phyloP scores from a whole-genome alignment of 148 eudicot genomes.

The Rhododendron griersonianum region DNA sequence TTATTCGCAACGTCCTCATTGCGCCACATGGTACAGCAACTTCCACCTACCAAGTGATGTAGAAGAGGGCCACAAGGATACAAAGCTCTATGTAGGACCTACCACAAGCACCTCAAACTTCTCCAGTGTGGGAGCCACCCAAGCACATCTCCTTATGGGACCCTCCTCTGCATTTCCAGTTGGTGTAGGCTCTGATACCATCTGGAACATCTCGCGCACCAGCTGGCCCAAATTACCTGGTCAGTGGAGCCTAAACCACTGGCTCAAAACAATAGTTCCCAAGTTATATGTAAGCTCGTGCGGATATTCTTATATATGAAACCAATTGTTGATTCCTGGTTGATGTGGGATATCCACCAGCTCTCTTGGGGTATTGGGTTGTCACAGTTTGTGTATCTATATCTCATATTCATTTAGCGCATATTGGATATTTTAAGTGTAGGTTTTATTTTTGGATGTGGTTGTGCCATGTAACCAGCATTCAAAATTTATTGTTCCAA shows the following conservation, averaged over 20 bases:
- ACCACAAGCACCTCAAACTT: background rate
- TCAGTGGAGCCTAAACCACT: background rate
- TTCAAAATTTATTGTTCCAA: background rate
- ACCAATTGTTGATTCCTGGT: background rate
- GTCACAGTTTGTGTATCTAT: background rate
- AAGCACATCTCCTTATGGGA: background rate
- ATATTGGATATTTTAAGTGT: background rate
- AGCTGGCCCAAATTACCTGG: background rate
- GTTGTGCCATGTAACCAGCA: slow-evolving; percentile 4
- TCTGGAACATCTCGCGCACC: background rate
- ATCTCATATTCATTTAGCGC: background rate
- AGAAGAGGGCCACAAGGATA: background rate
- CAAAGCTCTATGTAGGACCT: background rate
- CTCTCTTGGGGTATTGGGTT: background rate
- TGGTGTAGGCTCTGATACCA: background rate
- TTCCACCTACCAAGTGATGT: background rate
- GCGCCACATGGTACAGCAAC: background rate
- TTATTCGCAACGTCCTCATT: background rate
- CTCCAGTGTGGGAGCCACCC: background rate
- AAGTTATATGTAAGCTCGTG: background rate
- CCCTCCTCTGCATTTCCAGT: background rate
- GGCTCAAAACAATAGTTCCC: background rate
- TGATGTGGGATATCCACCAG: background rate
- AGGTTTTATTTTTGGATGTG: background rate
- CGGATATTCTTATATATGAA: background rate